Evolutionary conservation across 176 grass and related monocot genomes (phyloP), one percentile per base, ranked within the genome.

Genomic region (Pontederia paniculata): DNA sequence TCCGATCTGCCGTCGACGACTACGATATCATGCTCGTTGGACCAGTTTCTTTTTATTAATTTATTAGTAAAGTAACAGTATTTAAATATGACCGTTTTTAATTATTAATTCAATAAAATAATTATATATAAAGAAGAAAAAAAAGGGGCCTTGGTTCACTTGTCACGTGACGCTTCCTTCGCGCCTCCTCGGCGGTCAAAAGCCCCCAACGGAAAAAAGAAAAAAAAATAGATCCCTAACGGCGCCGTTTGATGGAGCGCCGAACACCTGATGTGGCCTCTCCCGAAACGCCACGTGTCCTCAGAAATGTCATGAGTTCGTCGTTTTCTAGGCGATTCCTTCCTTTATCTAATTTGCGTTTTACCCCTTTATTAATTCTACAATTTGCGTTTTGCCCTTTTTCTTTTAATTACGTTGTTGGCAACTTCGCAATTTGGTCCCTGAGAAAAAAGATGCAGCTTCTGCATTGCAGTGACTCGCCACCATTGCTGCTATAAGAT

Each of bases 101-200:
- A 6, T n/a, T n/a, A 37, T 37, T 37, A 37, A 37, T 37, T 37
- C 5, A 37, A 37, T 37, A 37, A 37, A 37, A 37, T 37, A 37
- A 37, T 5, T n/a, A n/a, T n/a, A 37, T 37, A 37, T 5, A 37
- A 48, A 48, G 12, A 13, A 70, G 51, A 42, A 70, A 15, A 16
- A 28, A 62, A 23, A 37, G 28, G 28, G 28, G 5, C 28, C 28
- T 37, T 6, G 28, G 5, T 46, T 0, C 28, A 21, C 16, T 19
- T 0, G 46, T 71, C 65, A 75, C 66, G 65, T 75, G 71, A 48
- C 56, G 48, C 44, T 17, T 70, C 62, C 75, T 22, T 25, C 67
- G 58, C 75, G 68, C 42, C 69, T 25, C 68, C 23, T 51, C 9
- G 44, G 52, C 76, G 66, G 75, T 70, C 46, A 0, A 12, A 13